A percentile compares a stretch with the other conserved stretches of the same genome.
These are phyloP conservation scores for Paecilomyces formosus DNA, from an alignment of 2,329 filamentous ascomycete genomes.

Conservation along the genomic window DNA sequence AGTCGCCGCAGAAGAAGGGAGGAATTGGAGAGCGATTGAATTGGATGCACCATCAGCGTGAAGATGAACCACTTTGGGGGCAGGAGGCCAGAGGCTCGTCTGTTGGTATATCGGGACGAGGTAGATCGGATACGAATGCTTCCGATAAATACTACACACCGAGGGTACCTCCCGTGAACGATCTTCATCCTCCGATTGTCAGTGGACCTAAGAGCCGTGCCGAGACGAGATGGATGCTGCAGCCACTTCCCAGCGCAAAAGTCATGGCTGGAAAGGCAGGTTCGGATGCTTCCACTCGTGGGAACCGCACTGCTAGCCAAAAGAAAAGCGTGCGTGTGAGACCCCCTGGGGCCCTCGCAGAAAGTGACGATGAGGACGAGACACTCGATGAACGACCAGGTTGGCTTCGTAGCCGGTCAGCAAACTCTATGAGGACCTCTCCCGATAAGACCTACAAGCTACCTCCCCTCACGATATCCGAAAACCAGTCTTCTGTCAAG, in stretches of 20 bases:
- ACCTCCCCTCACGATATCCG: not conserved
- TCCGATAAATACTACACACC: conserved; percentile 54
- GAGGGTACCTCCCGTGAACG: conserved; percentile 68
- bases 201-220: conserved; percentile 62
- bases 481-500: not conserved
- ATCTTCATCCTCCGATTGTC: conserved; percentile 78
- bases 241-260: conserved; percentile 81
- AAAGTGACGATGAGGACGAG: conserved; percentile 5
- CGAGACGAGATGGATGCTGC: conserved; percentile 83
- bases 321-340: conserved; percentile 4
- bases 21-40: conserved; percentile 61
- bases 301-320: conserved; percentile 13
- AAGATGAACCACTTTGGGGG: conserved; percentile 84
- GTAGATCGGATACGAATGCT: conserved; percentile 26
- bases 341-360: conserved; percentile 1
- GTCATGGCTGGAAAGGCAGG: conserved; percentile 79
- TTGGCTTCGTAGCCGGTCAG: not conserved
- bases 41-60: conserved; percentile 69
- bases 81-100: conserved; percentile 48
- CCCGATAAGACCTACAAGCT: conserved; percentile 3
- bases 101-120: conserved; percentile 40
- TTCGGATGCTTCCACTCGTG: conserved; percentile 14
- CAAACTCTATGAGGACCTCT: conserved; percentile 1
- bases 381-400: not conserved
- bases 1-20: conserved; percentile 36